These are phyloP conservation scores for Litsea cubeba DNA, from an alignment of 164 flowering plant genomes.

Conservation along the genomic window DNA sequence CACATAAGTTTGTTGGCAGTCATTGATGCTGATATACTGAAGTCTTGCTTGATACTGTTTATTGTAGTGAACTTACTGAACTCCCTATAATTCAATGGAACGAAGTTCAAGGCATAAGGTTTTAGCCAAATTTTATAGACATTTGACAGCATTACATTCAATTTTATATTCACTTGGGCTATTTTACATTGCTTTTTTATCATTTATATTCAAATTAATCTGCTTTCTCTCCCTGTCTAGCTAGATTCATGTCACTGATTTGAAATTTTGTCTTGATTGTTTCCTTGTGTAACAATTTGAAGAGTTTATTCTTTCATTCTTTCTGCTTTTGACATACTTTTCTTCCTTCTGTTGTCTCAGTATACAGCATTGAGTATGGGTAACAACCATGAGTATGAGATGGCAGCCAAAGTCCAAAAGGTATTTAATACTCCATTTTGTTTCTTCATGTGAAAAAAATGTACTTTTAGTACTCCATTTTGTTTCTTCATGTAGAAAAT, in stretches of 20 bases:
- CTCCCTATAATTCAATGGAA: no score
- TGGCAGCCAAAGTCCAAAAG: constrained; percentile 86
- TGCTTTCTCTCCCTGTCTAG: background rate
- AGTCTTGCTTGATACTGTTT: no score
- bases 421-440: constrained; percentile 23
- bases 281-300: background rate
- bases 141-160: no score
- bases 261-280: background rate
- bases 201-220: no score
- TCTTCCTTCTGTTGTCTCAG: constrained; percentile 28
- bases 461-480: background rate
- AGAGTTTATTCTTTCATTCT: background rate
- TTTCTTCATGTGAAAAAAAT: background rate
- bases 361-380: constrained; percentile 76
- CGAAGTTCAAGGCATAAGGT: no score
- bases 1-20: no score
- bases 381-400: constrained; percentile 58
- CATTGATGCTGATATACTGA: no score
- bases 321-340: background rate
- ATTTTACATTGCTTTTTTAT: no score
- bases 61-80: no score
- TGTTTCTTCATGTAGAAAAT: no score
- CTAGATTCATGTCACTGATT: background rate
- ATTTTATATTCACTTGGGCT: no score
- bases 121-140: no score